Conservation (phyloP, 768 basidiomycete species). For the Sistotremastrum niveocremeum region DNA sequence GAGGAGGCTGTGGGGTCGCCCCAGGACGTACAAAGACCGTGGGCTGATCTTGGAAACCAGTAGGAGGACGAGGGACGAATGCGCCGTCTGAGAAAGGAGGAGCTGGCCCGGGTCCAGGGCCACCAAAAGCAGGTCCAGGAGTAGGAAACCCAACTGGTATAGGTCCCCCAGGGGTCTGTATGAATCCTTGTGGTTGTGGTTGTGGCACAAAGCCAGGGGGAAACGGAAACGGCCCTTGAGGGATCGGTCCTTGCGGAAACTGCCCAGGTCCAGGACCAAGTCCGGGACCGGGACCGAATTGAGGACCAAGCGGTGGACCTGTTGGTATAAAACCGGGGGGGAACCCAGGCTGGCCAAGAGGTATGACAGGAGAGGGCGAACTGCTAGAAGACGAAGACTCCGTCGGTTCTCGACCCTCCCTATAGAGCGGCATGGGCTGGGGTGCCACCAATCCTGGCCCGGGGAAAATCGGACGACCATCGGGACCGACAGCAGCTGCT, state of each 20-base stretch:
- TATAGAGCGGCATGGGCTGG: background rate
- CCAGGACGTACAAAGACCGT: background rate
- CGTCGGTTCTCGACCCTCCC: no score
- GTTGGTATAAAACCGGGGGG: no score
- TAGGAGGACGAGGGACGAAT: constrained; percentile 3
- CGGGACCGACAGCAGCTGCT: background rate
- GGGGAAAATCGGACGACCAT: background rate
- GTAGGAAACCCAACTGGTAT: background rate
- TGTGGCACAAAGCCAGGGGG: background rate
- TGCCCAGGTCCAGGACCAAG: background rate
- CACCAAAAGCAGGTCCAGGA: background rate
- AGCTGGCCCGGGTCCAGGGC: background rate
- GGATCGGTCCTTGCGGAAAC: background rate
- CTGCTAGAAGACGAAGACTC: background rate
- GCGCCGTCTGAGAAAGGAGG: background rate
- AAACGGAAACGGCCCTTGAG: background rate
- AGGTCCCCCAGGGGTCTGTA: no score
- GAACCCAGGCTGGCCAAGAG: background rate
- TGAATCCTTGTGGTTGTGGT: background rate
- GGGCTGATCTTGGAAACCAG: background rate
- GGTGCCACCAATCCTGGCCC: background rate
- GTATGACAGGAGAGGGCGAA: constrained; percentile 3
- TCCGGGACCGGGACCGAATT: background rate
- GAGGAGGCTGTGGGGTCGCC: background rate
- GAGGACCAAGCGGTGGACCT: background rate